Base-by-base conservation (phyloP, 352 stramenopile genomes). In the Pythium vanterpoolii region DNA sequence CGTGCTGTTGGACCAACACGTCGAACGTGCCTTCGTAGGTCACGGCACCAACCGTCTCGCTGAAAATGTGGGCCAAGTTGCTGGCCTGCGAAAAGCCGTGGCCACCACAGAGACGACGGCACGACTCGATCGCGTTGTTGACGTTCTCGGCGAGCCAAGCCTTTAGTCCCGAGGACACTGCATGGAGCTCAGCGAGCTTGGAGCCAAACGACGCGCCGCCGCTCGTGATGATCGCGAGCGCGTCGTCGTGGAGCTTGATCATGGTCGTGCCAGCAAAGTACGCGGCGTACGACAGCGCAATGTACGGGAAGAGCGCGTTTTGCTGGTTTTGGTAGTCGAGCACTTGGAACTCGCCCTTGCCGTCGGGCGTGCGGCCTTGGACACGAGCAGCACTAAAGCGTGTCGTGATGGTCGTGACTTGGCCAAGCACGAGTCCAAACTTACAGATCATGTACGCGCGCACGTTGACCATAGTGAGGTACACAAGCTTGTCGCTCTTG, bases 11-110 rank as follows among this genome's bases (percentile, higher is more conserved):
- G 26, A 86, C 70, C 27, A 91, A 68, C 51, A 91, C 79, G 57
- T 91, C 78, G 42, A 79, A 83, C 21, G 79, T 91, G 19, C 79
- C 82, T 73, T 91, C 79, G 56, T 71, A 86, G 13, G 82, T 91
- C 48, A 52, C 73, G 7, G 74, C 69, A 21, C 76, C 75, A 2
- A 87, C 73, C 1, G 62, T 64, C 56, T 85, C 75, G 42, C 51
- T 62, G 42, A 75, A 75, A 24, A 77, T 58, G 36, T 78, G 70
- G 19, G 46, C 42, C 30, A 73, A 19, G 47, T 70, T 70, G 52
- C 62, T 69, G 7, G 60, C 56, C 19, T 69, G 36, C 21, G 60
- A 58, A 39, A 67, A 67, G 14, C 60, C 61, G 44, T 70, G 56
- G 50, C 62, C 55, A 52, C 61, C 62, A 18, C 77, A 87, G 0